Evolutionary conservation across 1,139 yeast species (phyloP), one percentile per base, ranked within the genome.

Genomic region (Saccharomyces pastorianus): DNA sequence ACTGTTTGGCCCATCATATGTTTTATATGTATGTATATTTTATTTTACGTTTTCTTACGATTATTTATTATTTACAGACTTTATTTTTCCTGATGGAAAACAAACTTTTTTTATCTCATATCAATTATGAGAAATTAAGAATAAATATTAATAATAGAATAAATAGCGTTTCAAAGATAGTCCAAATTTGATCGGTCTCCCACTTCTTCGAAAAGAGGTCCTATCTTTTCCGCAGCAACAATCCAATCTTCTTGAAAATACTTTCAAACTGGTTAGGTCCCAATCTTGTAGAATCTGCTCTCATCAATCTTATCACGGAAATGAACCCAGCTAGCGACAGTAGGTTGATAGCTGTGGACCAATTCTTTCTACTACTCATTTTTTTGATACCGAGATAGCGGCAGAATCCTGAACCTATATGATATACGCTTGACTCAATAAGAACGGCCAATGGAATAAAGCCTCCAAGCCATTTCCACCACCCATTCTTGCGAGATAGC

Each of bases 361-460:
- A 54, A 32, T 53, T 56, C 29, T 58, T 59, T 25, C 66, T 59
- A 9, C 52, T 48, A 8, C 53, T 52, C 41, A 62, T 32, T 27
- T 56, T 56, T 44, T 57, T 56, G 27, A 62, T 50, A 7, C 54
- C 53, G 31, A 59, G 47, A 31, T 49, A 60, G 46, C 59, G 64
- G 31, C 63, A 62, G 6, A 54, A 46, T 2, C 68, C 68, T 6
- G 65, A 61, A 25, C 57, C 51, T 11, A 63, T 58, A 49, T 64
- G 68, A 44, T 63, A 64, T 9, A 62, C 57, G 1, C 64, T 66
- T 8, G 61, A 55, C 27, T 57, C 53, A 3, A 63, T 58, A n/a
- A 64, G 52, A 6, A 59, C 50, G 7, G 61, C 44, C 14, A 63
- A 48, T 9, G 68, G 68, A 8, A 60, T 34, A n/a, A 59, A 47